Conservation (phyloP, 345 rosid species). For the Eucalyptus regnans region DNA sequence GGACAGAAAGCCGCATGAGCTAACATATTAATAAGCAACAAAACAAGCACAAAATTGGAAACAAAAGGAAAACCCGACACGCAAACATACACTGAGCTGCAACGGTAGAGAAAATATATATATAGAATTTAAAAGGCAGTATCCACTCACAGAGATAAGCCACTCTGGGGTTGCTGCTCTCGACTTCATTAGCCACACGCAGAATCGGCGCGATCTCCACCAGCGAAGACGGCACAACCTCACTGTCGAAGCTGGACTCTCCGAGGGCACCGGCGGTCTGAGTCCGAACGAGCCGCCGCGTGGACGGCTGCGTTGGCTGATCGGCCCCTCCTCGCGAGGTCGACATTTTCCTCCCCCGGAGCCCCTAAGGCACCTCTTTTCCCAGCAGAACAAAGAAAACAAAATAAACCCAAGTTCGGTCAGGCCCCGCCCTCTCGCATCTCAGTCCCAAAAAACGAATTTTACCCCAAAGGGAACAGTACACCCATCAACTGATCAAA, state of each 20-base stretch:
- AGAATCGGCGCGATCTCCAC: slow-evolving; percentile 96
- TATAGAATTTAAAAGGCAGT: not conserved
- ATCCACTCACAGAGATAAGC: slow-evolving; percentile 83
- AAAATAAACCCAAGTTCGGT: not conserved
- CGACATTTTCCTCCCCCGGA: slow-evolving; percentile 19
- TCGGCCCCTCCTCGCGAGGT: slow-evolving; percentile 40
- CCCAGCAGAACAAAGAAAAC: not conserved
- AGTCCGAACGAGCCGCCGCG: slow-evolving; percentile 60
- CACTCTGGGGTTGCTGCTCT: slow-evolving; percentile 81
- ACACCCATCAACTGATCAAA: not conserved
- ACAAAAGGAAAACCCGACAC: not conserved
- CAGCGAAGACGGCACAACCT: slow-evolving; percentile 94
- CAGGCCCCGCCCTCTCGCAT: not conserved
- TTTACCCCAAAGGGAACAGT: not conserved
- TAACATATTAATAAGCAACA: not conserved
- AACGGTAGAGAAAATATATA: not conserved
- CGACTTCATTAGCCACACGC: slow-evolving; percentile 99
- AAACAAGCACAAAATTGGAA: not conserved
- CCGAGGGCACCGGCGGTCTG: slow-evolving; percentile 95
- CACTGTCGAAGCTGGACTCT: slow-evolving; percentile 83
- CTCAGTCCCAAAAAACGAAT: not conserved
- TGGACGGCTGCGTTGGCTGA: slow-evolving; percentile 22
- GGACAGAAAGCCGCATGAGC: not conserved
- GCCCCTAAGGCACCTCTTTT: not conserved
- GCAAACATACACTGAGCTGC: not conserved